Conservation (phyloP, 1,284 basidiomycete species). For the Rhodotorula glutinis region DNA sequence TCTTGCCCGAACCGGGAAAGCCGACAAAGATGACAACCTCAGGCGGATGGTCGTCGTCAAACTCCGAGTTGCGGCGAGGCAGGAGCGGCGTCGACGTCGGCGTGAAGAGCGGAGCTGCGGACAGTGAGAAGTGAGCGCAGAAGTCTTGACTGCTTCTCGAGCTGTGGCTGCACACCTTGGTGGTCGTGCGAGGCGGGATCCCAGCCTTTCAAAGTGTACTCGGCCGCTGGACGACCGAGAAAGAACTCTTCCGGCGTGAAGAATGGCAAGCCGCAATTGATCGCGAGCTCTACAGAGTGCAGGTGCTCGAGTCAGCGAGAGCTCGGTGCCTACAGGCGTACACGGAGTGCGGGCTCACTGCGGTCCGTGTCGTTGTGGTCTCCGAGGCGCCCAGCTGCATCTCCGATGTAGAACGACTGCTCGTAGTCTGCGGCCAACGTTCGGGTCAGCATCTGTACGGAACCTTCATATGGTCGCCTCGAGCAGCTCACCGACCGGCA, state of each 20-base stretch:
- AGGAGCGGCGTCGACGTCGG: slow-evolving; percentile 63
- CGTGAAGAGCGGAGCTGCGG: slow-evolving; percentile 57
- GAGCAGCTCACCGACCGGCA: slow-evolving; percentile 61
- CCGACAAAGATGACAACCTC: slow-evolving; percentile 82
- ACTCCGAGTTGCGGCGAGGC: slow-evolving; percentile 48
- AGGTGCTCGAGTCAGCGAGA: not conserved
- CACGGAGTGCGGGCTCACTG: slow-evolving; percentile 10
- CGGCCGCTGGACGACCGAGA: slow-evolving; percentile 50
- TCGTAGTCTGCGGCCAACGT: slow-evolving; percentile 57
- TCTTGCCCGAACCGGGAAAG: slow-evolving; percentile 81
- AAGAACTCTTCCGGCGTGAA: slow-evolving; percentile 78
- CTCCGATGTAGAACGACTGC: slow-evolving; percentile 76
- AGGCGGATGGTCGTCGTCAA: slow-evolving; percentile 28
- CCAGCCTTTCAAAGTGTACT: slow-evolving; percentile 15
- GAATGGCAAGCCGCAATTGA: slow-evolving; percentile 66
- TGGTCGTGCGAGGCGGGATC: slow-evolving; percentile 25
- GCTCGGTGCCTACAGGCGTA: not conserved
- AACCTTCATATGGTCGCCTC: too few species aligned
- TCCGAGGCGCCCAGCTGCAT: slow-evolving; percentile 73
- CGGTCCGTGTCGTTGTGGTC: slow-evolving; percentile 29
- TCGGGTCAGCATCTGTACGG: not conserved
- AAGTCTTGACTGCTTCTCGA: too few species aligned
- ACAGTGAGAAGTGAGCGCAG: too few species aligned
- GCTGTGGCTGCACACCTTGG: slow-evolving; percentile 4
- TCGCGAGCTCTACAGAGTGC: slow-evolving; percentile 60